These are phyloP conservation scores for Chondrus crispus DNA, from an alignment of 23 red algal species.

Conservation along the genomic window DNA sequence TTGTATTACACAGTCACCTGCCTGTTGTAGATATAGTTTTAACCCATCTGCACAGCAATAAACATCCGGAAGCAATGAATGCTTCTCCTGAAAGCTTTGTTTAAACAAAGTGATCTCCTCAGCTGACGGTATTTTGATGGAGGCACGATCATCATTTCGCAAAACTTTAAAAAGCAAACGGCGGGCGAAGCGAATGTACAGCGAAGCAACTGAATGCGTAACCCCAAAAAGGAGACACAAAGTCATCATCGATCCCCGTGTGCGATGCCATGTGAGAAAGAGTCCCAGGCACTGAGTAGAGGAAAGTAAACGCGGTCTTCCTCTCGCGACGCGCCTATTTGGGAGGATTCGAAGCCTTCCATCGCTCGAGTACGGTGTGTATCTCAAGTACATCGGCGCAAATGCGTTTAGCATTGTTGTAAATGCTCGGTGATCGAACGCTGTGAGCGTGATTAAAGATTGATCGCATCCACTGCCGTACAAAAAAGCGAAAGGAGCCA, in stretches of 20 bases:
- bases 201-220: not conserved
- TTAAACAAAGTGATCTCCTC: not conserved
- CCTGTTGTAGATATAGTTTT: not conserved
- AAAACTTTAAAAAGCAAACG: not conserved
- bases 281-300: not conserved
- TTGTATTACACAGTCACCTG: not conserved
- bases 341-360: not conserved
- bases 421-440: not conserved
- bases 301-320: not conserved
- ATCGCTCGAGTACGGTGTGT: not conserved
- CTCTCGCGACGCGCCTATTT: not conserved
- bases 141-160: not conserved
- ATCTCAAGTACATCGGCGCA: not conserved
- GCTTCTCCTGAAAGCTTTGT: not conserved
- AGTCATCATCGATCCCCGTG: not conserved
- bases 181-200: conserved; percentile 1
- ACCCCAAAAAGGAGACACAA: conserved; percentile 13
- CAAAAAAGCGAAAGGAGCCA: not conserved
- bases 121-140: not conserved
- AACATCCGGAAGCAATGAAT: not conserved
- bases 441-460: not conserved
- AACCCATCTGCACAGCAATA: not conserved
- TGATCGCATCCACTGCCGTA: not conserved
- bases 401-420: not conserved
- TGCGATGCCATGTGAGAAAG: not conserved